Base-by-base conservation (phyloP, 2,329 filamentous ascomycete genomes). In the Calonectria montana region DNA sequence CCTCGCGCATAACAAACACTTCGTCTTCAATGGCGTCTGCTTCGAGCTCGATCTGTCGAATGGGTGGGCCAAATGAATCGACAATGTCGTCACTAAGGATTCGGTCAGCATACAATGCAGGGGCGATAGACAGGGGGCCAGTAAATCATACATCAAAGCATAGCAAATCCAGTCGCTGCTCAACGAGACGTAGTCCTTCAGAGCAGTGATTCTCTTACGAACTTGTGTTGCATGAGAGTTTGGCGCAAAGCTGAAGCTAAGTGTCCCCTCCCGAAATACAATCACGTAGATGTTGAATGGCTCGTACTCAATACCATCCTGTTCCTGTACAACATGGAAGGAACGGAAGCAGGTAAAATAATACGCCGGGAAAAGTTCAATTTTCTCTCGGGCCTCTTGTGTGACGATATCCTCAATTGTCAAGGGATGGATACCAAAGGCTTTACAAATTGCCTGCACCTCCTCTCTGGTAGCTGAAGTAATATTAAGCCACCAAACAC, bases 81-180 rank as follows among this genome's bases (percentile, higher is more conserved):
- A 98, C 97, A 80, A 99, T 99, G 81, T 99, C 95, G 83, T 99
- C 97, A 81, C 93, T 94, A 69, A 41, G 57, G 5, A 13, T 1
- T 27, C 62, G 27, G 74, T 84, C 73, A 84, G 80, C 45, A 25
- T 6, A 18, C 5, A 61, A 39, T 16, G 23, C 16, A 23, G 2
- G n/a, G n/a, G 18, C 21, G 16, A 18, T 53, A 31, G 16, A 23
- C 13, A 12, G 25, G 21, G 18, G 21, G 31, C 18, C 86, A 27
- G 8, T 2, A 25, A 16, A 27, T 37, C 92, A 88, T 87, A 95
- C 93, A 99, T 98, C 80, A 99, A 89, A 50, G 97, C 97, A 82
- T 99, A 99, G 87, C 97, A 99, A 78, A 98, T 97, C 96, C 97
- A 99, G 84, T 99, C 97, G 77, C 95, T 96, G 81, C 95, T 97